These are phyloP conservation scores for Rhododendron ovatum DNA, from an alignment of 148 eudicot species.

Conservation along the genomic window DNA sequence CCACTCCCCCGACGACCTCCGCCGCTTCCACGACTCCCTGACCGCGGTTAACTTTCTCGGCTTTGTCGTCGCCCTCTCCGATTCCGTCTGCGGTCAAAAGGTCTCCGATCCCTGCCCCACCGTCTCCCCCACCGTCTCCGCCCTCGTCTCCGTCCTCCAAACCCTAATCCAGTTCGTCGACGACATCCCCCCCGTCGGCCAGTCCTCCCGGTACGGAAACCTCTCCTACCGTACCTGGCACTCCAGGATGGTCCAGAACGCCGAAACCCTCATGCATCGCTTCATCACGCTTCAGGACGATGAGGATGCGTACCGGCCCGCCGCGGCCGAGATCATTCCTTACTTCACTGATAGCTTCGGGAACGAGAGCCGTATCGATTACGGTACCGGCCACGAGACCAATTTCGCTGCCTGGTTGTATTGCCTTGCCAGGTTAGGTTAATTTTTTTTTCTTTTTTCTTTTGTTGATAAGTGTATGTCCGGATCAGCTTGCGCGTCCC, in stretches of 20 bases:
- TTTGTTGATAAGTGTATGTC: no score
- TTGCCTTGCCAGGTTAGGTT: constrained; percentile 23
- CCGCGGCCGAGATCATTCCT: constrained; percentile 51
- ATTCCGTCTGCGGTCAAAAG: constrained; percentile 49
- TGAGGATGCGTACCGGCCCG: constrained; percentile 24
- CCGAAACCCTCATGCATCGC: constrained; percentile 36
- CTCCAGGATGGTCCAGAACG: constrained; percentile 30
- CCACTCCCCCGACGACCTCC: constrained; percentile 48
- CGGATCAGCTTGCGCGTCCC: no score
- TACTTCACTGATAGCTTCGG: constrained; percentile 84
- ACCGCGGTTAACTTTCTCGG: constrained; percentile 60
- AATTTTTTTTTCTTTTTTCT: no score
- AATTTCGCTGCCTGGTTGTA: constrained; percentile 92
- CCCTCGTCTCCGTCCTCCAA: constrained; percentile 36
- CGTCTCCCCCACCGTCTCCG: constrained; percentile 20
- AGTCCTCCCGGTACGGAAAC: constrained; percentile 65
- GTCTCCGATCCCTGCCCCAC: constrained; percentile 64
- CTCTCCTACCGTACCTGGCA: constrained; percentile 66
- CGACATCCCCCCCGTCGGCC: constrained; percentile 57
- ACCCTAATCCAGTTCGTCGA: constrained; percentile 36
- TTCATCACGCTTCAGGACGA: constrained; percentile 20
- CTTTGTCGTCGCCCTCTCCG: constrained; percentile 64
- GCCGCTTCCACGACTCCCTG: constrained; percentile 39
- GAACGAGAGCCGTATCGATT: constrained; percentile 66
- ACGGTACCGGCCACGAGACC: constrained; percentile 90